phyloP scores from a whole-genome alignment of 2,329 filamentous ascomycete genomes.

The Incumbomyces lentus region DNA sequence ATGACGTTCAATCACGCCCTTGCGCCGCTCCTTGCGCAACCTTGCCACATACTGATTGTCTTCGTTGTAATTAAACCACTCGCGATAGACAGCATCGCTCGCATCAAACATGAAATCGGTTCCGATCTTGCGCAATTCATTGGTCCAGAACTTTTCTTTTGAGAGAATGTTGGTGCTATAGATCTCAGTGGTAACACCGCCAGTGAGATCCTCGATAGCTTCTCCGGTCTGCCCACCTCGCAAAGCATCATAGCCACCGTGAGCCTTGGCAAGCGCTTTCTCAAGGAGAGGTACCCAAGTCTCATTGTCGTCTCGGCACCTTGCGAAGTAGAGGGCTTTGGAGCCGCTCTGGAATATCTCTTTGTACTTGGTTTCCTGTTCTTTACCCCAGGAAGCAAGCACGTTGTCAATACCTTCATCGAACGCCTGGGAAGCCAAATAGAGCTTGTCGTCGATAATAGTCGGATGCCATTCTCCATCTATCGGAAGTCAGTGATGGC shows the following conservation, averaged over 20 bases:
- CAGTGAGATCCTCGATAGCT: conserved; percentile 49
- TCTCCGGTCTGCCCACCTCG: conserved; percentile 62
- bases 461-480: conserved; percentile 88
- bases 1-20: conserved; percentile 39
- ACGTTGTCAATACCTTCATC: conserved; percentile 63
- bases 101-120: conserved; percentile 54
- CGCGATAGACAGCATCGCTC: conserved; percentile 31
- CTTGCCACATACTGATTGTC: conserved; percentile 1
- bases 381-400: conserved; percentile 32
- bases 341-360: conserved; percentile 65
- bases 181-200: conserved; percentile 39
- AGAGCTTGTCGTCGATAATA: conserved; percentile 85
- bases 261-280: conserved; percentile 76
- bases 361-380: conserved; percentile 61
- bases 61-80: conserved; percentile 7
- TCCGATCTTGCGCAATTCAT: conserved; percentile 71
- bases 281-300: conserved; percentile 74
- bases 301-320: conserved; percentile 65
- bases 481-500: conserved; percentile 20
- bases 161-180: conserved; percentile 42
- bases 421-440: conserved; percentile 70
- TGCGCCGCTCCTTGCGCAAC: conserved; percentile 26
- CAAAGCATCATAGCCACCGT: conserved; percentile 68
- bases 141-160: conserved; percentile 71
- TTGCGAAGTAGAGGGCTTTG: conserved; percentile 66